Base-by-base conservation (phyloP, 1,284 basidiomycete species). In the Marasmius fiardii region DNA sequence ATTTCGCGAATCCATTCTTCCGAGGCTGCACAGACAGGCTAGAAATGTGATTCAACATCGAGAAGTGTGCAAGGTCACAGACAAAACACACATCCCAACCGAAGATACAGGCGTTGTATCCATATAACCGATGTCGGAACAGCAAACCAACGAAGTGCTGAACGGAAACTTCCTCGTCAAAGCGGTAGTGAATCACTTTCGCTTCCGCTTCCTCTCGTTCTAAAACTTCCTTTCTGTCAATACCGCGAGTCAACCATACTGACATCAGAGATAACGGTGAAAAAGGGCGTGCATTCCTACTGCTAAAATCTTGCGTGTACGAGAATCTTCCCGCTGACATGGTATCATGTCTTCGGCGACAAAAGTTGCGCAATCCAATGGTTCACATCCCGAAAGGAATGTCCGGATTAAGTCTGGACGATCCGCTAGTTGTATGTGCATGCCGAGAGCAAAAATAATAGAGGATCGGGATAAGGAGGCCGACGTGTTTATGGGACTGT, bases 61-160 rank as follows among this genome's bases (percentile, higher is more conserved):
- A 21, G 35, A 20, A 16, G 5, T 28, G 53, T 28, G 23, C 28
- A 31, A 4, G 47, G 31, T 20, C 49, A 20, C 49, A 39, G 51
- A 55, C 44, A 35, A 45, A 11, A 68, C 78, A 51, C 62, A 82
- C 80, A 66, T 83, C 78, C 82, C 83, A 85, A 3, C 76, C 75
- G 53, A 71, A 69, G 48, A 85, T 77, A 52, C 76, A 77, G 10
- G 78, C 82, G 16, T 68, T 59, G 59, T 82, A 83, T 3, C 65
- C 65, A 54, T 74, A 75, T 37, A 59, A 64, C 31, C 53, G 64
- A 64, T 83, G 81, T 51, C 64, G 64, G 56, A 83, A 79, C n/a
- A 78, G 64, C 69, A 79, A 74, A 4, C 83, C 83, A 37, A 81
- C 79, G 58, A 79, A 81, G 62, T 75, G 72, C 61, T 69, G 65